These are phyloP conservation scores for Rhododendron simsii DNA, from an alignment of 148 eudicot genomes.

Conservation along the genomic window DNA sequence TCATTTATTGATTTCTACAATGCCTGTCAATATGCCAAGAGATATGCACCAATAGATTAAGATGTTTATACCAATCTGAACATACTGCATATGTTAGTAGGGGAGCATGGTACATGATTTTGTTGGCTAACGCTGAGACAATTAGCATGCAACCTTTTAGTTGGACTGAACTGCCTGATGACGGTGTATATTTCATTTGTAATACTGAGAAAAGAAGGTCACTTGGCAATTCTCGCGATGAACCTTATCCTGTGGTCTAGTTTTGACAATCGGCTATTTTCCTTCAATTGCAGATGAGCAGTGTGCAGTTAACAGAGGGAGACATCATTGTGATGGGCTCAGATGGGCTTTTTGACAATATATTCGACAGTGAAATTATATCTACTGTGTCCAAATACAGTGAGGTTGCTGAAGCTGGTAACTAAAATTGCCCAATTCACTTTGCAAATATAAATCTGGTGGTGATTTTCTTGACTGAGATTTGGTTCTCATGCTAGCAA, in stretches of 20 bases:
- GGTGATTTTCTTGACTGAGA: neutral
- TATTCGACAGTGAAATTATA: conserved; percentile 60
- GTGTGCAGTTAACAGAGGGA: conserved; percentile 56
- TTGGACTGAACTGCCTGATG: neutral
- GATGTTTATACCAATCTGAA: neutral
- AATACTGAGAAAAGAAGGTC: neutral
- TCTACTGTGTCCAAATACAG: conserved; percentile 40
- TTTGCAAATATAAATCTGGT: neutral
- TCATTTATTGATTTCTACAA: neutral
- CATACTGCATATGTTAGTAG: neutral
- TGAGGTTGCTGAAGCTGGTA: conserved; percentile 76
- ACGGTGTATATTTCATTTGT: neutral
- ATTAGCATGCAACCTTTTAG: neutral
- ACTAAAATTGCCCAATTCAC: neutral
- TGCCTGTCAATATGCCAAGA: neutral
- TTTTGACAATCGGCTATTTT: neutral
- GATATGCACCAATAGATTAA: neutral
- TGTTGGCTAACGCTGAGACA: neutral
- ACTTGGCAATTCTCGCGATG: neutral
- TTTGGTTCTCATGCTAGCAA: conserved; percentile 55
- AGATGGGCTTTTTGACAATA: conserved; percentile 93
- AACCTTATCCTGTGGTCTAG: neutral
- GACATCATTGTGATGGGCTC: conserved; percentile 87
- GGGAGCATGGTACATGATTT: neutral
- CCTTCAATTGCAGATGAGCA: conserved; percentile 51